These are phyloP conservation scores for Scopulariopsis brevicaulis DNA, from an alignment of 2,329 filamentous ascomycete genomes.

Conservation along the genomic window DNA sequence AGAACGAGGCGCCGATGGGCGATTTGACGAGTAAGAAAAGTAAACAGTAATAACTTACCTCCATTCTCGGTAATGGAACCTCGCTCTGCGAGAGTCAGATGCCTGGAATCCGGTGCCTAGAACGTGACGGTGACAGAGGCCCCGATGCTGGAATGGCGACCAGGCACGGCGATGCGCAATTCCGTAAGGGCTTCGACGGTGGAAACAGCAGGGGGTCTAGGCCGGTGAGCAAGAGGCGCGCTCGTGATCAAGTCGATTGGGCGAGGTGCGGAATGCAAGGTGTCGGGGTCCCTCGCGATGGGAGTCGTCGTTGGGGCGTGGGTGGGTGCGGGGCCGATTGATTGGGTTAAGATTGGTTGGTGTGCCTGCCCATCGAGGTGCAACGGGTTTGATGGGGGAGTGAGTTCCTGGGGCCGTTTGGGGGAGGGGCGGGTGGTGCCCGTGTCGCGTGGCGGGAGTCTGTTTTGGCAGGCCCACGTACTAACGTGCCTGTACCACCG, in stretches of 20 bases:
- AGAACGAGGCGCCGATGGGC: background rate
- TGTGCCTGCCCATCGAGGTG: background rate
- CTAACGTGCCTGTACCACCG: no score
- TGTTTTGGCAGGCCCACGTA: no score
- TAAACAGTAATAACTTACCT: background rate
- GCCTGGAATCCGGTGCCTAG: background rate
- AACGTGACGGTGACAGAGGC: background rate
- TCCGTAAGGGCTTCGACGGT: background rate
- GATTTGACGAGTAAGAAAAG: background rate
- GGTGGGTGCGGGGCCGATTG: background rate
- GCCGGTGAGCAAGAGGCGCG: background rate
- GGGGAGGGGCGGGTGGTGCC: no score
- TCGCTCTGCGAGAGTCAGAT: background rate
- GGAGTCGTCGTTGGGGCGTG: background rate
- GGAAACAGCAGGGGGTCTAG: background rate
- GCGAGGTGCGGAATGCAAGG: background rate
- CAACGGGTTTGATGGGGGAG: background rate
- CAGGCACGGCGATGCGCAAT: background rate
- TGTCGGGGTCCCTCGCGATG: background rate
- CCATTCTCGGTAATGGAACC: background rate
- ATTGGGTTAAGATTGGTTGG: background rate
- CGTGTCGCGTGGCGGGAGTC: no score
- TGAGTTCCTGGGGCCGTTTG: background rate
- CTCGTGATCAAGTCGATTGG: background rate
- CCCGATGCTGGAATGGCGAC: no score